Evolutionary conservation across 2,329 filamentous ascomycete species (phyloP), one percentile per base, ranked within the genome.

Genomic region (Tolypocladium ovalisporum): DNA sequence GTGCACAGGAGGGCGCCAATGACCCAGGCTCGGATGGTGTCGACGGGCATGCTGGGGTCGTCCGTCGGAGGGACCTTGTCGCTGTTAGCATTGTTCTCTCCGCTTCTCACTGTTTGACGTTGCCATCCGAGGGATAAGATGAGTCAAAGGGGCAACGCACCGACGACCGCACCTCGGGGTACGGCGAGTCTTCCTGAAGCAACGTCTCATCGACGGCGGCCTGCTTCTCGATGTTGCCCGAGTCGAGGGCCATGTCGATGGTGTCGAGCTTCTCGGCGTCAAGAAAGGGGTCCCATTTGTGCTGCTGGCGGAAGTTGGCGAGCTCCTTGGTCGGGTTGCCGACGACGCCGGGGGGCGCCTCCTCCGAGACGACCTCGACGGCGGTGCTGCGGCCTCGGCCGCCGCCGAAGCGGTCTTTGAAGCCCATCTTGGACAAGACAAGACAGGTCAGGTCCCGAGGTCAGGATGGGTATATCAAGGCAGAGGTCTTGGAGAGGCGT

Each of bases 11-110:
- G 2, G 56, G 82, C 62, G 36, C 82, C 83, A 56, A 86, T 80
- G 6, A 67, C 61, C 83, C 83, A 85, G 13, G 81, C 80, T n/a
- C 83, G 81, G 58, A 85, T 74, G 4, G 83, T 86, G 66, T 79
- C 80, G 57, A 75, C 72, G 10, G 79, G 76, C 6, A 80, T 65
- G 24, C 81, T 78, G 54, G 80, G 78, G 56, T 78, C 73, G 59
- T 79, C 80, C 22, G 74, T 67, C 13, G 65, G 66, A 10, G 52
- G 34, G 36, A n/a, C 24, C 47, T n/a, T n/a, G n/a, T n/a, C n/a
- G n/a, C n/a, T n/a, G n/a, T n/a, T n/a, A n/a, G n/a, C n/a, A n/a
- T n/a, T n/a, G n/a, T n/a, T n/a, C n/a, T n/a, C n/a, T n/a, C n/a
- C n/a, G n/a, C n/a, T n/a, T n/a, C n/a, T n/a, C n/a, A n/a, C n/a